These are phyloP conservation scores for Racocetra persica DNA, from an alignment of 371 early-diverging fungal genomes.

Conservation along the genomic window DNA sequence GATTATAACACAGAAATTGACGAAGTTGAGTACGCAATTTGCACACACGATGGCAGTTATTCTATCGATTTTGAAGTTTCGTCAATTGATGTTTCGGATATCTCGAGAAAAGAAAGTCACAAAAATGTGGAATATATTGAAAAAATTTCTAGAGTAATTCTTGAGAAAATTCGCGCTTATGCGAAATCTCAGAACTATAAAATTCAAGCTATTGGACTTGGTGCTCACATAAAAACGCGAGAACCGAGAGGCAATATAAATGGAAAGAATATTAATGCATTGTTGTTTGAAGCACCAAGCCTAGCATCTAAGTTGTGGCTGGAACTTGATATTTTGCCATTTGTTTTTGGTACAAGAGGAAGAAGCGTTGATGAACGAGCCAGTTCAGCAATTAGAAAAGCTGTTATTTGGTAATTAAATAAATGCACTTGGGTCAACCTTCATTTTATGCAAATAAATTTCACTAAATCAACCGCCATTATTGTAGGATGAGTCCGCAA, in stretches of 20 bases:
- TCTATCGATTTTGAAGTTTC: constrained; percentile 60
- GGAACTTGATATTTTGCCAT: constrained; percentile 78
- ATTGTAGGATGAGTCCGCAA: constrained; percentile 66
- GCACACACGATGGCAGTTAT: constrained; percentile 69
- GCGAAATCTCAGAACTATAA: constrained; percentile 61
- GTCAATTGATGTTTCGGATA: constrained; percentile 43
- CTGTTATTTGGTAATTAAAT: constrained; percentile 64
- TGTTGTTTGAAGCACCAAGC: constrained; percentile 44
- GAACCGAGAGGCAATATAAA: constrained; percentile 48
- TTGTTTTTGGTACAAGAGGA: constrained; percentile 66
- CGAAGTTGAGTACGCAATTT: constrained; percentile 56
- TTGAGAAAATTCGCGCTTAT: constrained; percentile 55
- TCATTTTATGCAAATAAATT: not conserved
- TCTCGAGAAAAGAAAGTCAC: constrained; percentile 26
- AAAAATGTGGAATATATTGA: constrained; percentile 44
- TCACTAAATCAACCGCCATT: not conserved
- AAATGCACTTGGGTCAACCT: not conserved
- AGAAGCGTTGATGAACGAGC: constrained; percentile 73
- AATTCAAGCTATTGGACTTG: constrained; percentile 61
- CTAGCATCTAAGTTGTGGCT: constrained; percentile 73
- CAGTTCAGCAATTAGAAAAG: constrained; percentile 74
- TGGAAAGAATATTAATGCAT: constrained; percentile 47
- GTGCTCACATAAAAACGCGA: constrained; percentile 23
- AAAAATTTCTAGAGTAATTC: constrained; percentile 51
- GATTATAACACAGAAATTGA: constrained; percentile 46